Base-by-base conservation (phyloP, 2,329 filamentous ascomycete species). In the Penicillium fuscoglaucum region DNA sequence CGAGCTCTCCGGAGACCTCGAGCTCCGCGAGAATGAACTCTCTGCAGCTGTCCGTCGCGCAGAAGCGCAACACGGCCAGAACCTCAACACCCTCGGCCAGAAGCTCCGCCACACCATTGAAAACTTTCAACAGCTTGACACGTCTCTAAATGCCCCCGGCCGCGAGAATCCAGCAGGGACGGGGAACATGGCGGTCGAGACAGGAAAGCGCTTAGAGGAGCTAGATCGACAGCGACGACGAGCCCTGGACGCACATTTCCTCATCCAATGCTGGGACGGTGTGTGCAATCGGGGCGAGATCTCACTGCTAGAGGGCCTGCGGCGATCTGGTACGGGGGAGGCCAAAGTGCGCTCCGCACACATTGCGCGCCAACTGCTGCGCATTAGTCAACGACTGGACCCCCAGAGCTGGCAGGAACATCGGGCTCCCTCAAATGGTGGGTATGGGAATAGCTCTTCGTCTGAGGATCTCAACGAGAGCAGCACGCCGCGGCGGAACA, bases 221-320 rank as follows among this genome's bases (percentile, higher is more conserved):
- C 82, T 99, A 59, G 95, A 99, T 76, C 87, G 91, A 70, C 96
- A 99, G 78, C 83, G 93, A 66, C 88, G 91, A 71, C 83, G 93
- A 59, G 95, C 95, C 33, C 84, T 95, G 73, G 95, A 99, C 79
- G 93, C 95, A 60, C 93, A 90, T 72, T 98, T 98, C 73, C 78
- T 99, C 59, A 92, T 99, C 64, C 90, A 96, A 72, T 99, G 95
- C 79, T 99, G 95, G 93, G 87, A 91, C 41, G 93, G 98, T 70
- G 91, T 99, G 67, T 93, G 89, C 75, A 93, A 96, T 70, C 88
- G 89, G 9, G 95, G 95, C 4, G 87, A 95, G 66, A 82, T 98
- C 56, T 89, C 90, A 9, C 87, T 89, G n/a, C 78, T 99, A 48
- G 91, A 98, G 74, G 92, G 96, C 63, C 88, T 98, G 59, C 85